Conservation (phyloP, 441 rosid genomes). For the Flueggea neowawraea region DNA sequence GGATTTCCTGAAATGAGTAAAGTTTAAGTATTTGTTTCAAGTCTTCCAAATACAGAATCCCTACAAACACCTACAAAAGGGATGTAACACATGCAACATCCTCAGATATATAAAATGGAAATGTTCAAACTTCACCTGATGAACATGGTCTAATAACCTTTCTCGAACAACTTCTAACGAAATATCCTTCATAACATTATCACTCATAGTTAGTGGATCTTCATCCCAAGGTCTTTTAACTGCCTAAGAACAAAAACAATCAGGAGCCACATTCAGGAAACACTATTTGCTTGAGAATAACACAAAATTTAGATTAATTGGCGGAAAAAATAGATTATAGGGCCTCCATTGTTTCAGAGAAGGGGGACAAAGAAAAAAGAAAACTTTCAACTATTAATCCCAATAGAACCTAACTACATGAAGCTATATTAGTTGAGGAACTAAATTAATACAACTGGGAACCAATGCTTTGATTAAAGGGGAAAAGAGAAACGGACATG, state of each 20-base stretch:
- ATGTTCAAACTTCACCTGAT: conserved; percentile 52
- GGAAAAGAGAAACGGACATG: conserved; percentile 15
- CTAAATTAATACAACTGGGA: no score
- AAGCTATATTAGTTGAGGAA: no score
- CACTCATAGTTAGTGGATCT: conserved; percentile 77
- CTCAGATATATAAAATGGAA: background rate
- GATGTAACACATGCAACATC: background rate
- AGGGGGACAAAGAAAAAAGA: no score
- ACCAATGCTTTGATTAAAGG: background rate
- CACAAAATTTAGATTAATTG: background rate
- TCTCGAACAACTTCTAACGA: conserved; percentile 93
- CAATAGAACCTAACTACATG: no score
- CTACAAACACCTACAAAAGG: no score
- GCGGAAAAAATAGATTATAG: conserved; percentile 4
- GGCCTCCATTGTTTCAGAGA: conserved; percentile 3
- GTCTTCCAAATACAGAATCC: background rate
- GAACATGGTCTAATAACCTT: conserved; percentile 81
- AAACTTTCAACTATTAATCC: no score
- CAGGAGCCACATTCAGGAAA: conserved; percentile 16
- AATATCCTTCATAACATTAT: conserved; percentile 85
- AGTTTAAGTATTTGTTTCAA: background rate
- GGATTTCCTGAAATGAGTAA: conserved; percentile 65
- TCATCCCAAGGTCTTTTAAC: conserved; percentile 95
- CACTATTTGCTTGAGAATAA: conserved; percentile 4
- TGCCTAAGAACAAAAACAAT: conserved; percentile 47